Conservation (phyloP, 225 moss, liverwort and hornwort species). For the Climacium dendroides region DNA sequence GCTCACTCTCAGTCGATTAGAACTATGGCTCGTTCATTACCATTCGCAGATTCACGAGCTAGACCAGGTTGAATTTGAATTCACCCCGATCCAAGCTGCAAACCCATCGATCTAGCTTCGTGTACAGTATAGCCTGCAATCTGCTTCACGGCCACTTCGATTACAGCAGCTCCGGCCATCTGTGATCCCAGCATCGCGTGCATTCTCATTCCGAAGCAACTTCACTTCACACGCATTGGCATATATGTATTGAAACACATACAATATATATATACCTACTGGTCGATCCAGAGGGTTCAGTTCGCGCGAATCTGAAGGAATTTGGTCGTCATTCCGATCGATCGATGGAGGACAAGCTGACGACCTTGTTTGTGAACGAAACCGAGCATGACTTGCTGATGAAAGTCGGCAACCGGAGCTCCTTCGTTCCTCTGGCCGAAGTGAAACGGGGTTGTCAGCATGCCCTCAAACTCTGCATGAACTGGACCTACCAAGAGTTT, state of each 20-base stretch:
- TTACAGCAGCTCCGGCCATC: not conserved
- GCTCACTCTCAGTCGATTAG: not conserved
- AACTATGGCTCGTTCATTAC: too few species aligned
- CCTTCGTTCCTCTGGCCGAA: not conserved
- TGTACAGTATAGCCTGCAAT: not conserved
- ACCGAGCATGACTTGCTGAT: not conserved
- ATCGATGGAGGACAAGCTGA: not conserved
- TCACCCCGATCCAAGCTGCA: not conserved
- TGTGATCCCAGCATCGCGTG: too few species aligned
- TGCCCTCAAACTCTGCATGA: not conserved
- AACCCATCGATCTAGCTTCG: too few species aligned
- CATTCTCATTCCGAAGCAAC: not conserved
- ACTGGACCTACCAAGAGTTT: conserved; percentile 7
- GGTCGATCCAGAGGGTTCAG: not conserved
- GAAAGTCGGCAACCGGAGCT: not conserved
- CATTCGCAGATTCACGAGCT: not conserved
- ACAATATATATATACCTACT: too few species aligned
- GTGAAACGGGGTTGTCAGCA: not conserved
- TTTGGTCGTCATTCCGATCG: not conserved
- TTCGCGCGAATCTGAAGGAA: not conserved
- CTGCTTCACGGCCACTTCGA: not conserved
- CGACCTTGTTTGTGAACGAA: not conserved
- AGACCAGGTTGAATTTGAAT: not conserved
- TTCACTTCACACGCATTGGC: not conserved
- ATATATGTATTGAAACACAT: too few species aligned